Evolutionary conservation across 1,284 basidiomycete species (phyloP).

Genomic region (Malassezia obtusa): DNA sequence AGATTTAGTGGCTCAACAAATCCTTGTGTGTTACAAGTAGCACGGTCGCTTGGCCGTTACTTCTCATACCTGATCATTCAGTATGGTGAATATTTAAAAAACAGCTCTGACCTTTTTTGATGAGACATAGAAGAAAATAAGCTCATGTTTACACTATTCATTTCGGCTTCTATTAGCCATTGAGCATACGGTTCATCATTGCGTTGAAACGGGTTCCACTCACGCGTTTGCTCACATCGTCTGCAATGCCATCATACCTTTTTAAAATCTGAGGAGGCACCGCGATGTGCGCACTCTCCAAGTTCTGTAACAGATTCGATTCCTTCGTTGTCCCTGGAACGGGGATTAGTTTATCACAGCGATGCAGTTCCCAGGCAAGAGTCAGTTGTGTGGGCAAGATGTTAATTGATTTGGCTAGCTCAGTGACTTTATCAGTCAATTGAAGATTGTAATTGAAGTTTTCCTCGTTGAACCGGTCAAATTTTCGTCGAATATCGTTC

Average conservation of each 20-base stretch:
- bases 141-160: too few relatives aligned
- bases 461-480: conserved; percentile 12
- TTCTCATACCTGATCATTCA: too few relatives aligned
- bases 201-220: too few relatives aligned
- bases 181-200: too few relatives aligned
- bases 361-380: conserved; percentile 55
- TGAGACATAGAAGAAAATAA: too few relatives aligned
- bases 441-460: conserved; percentile 58
- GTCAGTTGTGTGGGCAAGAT: conserved; percentile 56
- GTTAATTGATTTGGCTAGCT: conserved; percentile 17
- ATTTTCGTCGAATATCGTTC: not conserved
- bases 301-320: not conserved
- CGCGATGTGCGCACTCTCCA: not conserved
- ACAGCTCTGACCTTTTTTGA: too few relatives aligned
- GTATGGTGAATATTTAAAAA: too few relatives aligned
- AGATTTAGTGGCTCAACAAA: too few relatives aligned
- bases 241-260: not conserved
- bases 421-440: conserved; percentile 52
- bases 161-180: too few relatives aligned
- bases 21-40: too few relatives aligned
- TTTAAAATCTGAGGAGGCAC: not conserved
- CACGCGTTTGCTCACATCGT: too few relatives aligned
- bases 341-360: conserved; percentile 53
- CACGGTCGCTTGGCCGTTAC: too few relatives aligned
- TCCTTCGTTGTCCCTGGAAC: conserved; percentile 53